Evolutionary conservation across 2,329 filamentous ascomycete species (phyloP).

Genomic region (Aspergillus bombycis): DNA sequence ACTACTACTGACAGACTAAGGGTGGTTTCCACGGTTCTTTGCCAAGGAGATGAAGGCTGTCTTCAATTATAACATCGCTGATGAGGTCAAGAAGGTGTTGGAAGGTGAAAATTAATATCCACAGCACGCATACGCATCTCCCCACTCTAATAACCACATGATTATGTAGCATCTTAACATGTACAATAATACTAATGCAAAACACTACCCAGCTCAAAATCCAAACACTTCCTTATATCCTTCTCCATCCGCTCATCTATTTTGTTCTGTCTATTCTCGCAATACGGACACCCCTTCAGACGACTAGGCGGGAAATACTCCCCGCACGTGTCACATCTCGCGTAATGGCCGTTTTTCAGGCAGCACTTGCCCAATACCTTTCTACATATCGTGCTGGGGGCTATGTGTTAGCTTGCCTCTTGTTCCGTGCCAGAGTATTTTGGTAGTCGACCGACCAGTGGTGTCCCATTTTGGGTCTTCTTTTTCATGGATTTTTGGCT

Average conservation of each 20-base stretch:
- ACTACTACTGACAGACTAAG: conserved; percentile 18
- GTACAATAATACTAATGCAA: background rate
- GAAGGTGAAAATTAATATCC: background rate
- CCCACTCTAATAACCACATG: background rate
- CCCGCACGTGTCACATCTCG: background rate
- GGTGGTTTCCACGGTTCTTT: conserved; percentile 28
- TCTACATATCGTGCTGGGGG: background rate
- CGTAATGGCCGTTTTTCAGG: background rate
- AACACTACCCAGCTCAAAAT: background rate
- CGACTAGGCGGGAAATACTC: background rate
- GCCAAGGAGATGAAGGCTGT: conserved; percentile 18
- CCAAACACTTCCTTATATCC: background rate
- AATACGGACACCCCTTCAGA: background rate
- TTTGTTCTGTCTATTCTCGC: background rate
- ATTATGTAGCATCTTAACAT: background rate
- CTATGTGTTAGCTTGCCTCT: too few relatives aligned
- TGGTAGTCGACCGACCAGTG: background rate
- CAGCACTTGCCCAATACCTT: background rate
- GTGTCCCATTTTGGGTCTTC: background rate
- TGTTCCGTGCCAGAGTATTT: too few relatives aligned
- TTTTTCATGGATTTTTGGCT: background rate
- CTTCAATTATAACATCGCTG: conserved; percentile 30
- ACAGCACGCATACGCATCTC: background rate
- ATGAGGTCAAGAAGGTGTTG: conserved; percentile 24
- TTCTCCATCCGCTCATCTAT: background rate